phyloP scores from a whole-genome alignment of 768 basidiomycete genomes.

The Mycena haematopus region DNA sequence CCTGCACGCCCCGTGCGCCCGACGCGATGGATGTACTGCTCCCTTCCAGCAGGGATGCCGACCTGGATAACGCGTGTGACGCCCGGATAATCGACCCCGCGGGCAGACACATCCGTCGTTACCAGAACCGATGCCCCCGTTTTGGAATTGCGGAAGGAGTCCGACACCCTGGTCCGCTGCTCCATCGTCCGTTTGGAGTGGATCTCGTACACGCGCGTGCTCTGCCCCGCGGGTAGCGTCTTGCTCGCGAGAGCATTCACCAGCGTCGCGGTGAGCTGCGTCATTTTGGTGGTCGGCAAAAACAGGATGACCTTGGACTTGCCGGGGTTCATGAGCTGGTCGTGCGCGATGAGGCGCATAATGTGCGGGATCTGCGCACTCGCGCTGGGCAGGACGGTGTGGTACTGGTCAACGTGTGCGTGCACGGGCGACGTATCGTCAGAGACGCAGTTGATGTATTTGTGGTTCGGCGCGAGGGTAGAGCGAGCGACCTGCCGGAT shows the following conservation, averaged over 20 bases:
- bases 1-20: constrained; percentile 83
- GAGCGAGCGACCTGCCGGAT: constrained; percentile 74
- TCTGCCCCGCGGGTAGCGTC: constrained; percentile 55
- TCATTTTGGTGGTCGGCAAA: constrained; percentile 84
- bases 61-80: constrained; percentile 93
- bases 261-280: constrained; percentile 73
- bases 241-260: constrained; percentile 54
- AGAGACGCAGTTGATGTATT: constrained; percentile 76
- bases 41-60: constrained; percentile 71
- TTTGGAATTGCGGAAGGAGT: constrained; percentile 63
- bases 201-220: constrained; percentile 75
- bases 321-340: constrained; percentile 75
- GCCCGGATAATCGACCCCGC: constrained; percentile 88
- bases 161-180: constrained; percentile 60
- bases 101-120: constrained; percentile 88
- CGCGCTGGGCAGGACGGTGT: constrained; percentile 72
- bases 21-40: constrained; percentile 86
- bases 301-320: constrained; percentile 83
- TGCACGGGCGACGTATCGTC: constrained; percentile 69
- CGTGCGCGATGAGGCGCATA: constrained; percentile 82
- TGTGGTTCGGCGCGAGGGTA: constrained; percentile 64
- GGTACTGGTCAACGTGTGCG: constrained; percentile 80
- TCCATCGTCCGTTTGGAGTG: constrained; percentile 78
- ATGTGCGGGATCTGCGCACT: constrained; percentile 80
- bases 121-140: constrained; percentile 69